A percentile compares a stretch with the other conserved stretches of the same genome.
These are phyloP conservation scores for Paecilomyces sp. DNA, from an alignment of 2,329 filamentous ascomycete species.

Conservation along the genomic window DNA sequence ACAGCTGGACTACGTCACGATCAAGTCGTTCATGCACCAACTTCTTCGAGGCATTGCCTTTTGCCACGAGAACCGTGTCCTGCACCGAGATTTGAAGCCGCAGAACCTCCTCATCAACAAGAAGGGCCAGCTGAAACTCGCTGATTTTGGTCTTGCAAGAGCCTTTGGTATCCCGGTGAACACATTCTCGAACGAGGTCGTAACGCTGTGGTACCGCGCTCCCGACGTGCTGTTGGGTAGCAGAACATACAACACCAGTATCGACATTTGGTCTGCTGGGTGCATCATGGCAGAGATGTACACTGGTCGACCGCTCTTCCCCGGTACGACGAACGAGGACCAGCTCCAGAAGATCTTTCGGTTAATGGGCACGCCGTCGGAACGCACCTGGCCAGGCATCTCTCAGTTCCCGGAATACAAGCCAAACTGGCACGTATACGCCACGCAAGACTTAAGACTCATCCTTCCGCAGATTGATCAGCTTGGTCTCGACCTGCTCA, in stretches of 20 bases:
- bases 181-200: slow-evolving; percentile 96
- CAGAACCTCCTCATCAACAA: slow-evolving; percentile 94
- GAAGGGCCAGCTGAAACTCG: slow-evolving; percentile 83
- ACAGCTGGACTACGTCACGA: slow-evolving; percentile 77
- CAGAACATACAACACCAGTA: slow-evolving; percentile 97
- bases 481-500: slow-evolving; percentile 76
- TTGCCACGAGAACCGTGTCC: slow-evolving; percentile 92
- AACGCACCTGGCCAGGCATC: slow-evolving; percentile 92
- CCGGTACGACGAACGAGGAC: slow-evolving; percentile 96
- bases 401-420: slow-evolving; percentile 97
- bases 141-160: slow-evolving; percentile 87
- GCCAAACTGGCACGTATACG: slow-evolving; percentile 86
- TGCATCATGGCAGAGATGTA: slow-evolving; percentile 99
- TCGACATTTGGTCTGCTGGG: slow-evolving; percentile 98
- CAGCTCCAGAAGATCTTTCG: slow-evolving; percentile 96
- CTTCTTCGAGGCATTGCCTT: slow-evolving; percentile 92
- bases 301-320: slow-evolving; percentile 89
- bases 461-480: slow-evolving; percentile 89
- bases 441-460: slow-evolving; percentile 78
- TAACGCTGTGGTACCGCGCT: slow-evolving; percentile 95
- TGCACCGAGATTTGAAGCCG: slow-evolving; percentile 92
- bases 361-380: slow-evolving; percentile 95
- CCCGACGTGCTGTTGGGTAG: slow-evolving; percentile 92
- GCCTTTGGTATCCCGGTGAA: slow-evolving; percentile 97
- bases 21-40: slow-evolving; percentile 99